phyloP scores from a whole-genome alignment of 1,139 yeast genomes.

The Hyphopichia buzzinii region DNA sequence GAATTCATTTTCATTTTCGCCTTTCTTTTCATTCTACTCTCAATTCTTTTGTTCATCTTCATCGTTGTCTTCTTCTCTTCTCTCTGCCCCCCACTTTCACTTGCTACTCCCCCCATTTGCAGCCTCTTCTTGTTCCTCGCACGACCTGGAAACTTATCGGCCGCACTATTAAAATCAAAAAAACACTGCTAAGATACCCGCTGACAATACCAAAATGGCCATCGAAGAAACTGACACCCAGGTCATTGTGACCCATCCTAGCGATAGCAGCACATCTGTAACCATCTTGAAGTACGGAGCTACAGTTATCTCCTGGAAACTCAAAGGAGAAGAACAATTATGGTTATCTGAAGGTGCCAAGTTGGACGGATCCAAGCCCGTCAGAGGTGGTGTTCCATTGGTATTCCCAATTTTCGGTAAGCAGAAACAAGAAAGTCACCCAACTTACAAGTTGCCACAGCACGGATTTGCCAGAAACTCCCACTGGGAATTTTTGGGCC shows the following conservation, averaged over 20 bases:
- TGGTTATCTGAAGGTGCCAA: constrained; percentile 70
- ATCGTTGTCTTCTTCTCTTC: too few species aligned
- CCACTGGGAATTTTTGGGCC: constrained; percentile 91
- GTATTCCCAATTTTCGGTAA: constrained; percentile 96
- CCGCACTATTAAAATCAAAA: too few species aligned
- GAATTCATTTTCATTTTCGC: too few species aligned
- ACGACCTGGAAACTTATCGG: too few species aligned
- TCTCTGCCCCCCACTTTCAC: too few species aligned
- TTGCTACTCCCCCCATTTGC: too few species aligned
- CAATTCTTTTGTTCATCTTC: too few species aligned
- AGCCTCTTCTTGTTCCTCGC: too few species aligned
- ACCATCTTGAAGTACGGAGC: constrained; percentile 85
- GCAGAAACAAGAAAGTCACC: constrained; percentile 34
- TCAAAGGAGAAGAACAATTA: constrained; percentile 63
- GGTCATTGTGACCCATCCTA: constrained; percentile 60
- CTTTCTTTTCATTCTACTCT: too few species aligned
- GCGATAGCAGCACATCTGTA: constrained; percentile 51
- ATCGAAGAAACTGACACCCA: constrained; percentile 64
- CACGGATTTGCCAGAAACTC: constrained; percentile 95
- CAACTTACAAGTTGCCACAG: constrained; percentile 66
- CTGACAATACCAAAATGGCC: constrained; percentile 47
- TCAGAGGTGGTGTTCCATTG: constrained; percentile 94
- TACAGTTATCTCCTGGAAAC: constrained; percentile 77
- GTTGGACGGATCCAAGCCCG: constrained; percentile 88
- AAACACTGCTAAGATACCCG: too few species aligned